These are phyloP conservation scores for Globisporangium middletonii DNA, from an alignment of 352 stramenopile genomes.

Conservation along the genomic window DNA sequence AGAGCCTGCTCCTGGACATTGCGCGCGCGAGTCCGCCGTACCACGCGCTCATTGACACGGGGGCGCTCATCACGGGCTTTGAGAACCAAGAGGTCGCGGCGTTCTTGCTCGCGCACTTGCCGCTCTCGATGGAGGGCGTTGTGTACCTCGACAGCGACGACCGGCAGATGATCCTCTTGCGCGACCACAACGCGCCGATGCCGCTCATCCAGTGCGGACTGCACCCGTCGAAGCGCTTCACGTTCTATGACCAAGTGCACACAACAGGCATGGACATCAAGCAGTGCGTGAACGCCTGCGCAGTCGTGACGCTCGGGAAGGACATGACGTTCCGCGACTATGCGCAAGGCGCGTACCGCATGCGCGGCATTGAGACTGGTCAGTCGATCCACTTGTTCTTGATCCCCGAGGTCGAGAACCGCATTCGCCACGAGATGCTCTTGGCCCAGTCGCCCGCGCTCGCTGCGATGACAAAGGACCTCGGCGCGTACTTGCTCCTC, in stretches of 20 bases:
- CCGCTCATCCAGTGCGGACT: constrained; percentile 88
- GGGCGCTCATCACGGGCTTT: constrained; percentile 88
- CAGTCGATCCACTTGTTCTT: constrained; percentile 92
- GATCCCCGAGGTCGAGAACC: constrained; percentile 90
- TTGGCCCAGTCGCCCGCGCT: constrained; percentile 30
- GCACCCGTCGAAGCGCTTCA: constrained; percentile 82
- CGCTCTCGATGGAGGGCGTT: constrained; percentile 80
- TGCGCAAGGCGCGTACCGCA: constrained; percentile 88
- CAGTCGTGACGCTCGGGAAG: constrained; percentile 89
- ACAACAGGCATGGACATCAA: constrained; percentile 93
- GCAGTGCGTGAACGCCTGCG: constrained; percentile 82
- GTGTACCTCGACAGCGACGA: constrained; percentile 90
- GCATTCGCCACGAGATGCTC: constrained; percentile 73
- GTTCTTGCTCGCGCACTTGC: constrained; percentile 75
- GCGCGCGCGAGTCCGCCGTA: constrained; percentile 60
- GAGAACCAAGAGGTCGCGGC: constrained; percentile 86
- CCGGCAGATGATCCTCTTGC: constrained; percentile 90
- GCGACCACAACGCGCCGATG: constrained; percentile 93
- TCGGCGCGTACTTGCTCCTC: constrained; percentile 67
- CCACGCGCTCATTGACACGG: constrained; percentile 90
- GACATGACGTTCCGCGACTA: constrained; percentile 97
- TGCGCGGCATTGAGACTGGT: constrained; percentile 87
- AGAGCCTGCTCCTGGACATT: constrained; percentile 75
- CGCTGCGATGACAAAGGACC: constrained; percentile 10
- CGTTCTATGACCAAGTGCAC: constrained; percentile 94